Conservation (phyloP, 768 basidiomycete genomes). For the Boletus pseudo-olivaceus region DNA sequence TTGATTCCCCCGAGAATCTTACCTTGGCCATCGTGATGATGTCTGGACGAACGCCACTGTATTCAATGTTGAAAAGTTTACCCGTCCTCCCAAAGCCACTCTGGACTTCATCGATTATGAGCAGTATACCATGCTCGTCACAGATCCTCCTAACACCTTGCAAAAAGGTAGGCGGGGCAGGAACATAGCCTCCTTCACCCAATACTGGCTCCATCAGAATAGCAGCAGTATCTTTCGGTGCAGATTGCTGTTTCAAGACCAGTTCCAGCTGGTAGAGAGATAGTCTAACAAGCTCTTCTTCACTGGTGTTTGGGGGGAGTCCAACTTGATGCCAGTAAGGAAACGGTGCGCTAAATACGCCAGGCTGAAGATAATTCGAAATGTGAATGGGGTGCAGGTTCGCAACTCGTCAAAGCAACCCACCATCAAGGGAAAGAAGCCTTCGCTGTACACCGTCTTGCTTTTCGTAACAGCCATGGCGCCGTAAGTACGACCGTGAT, state of each 20-base stretch:
- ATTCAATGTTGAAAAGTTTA: constrained; percentile 74
- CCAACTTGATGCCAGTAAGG: constrained; percentile 92
- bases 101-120: constrained; percentile 88
- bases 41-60: constrained; percentile 84
- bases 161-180: constrained; percentile 78
- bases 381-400: neutral
- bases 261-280: constrained; percentile 82
- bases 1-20: neutral
- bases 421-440: constrained; percentile 81
- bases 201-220: constrained; percentile 91
- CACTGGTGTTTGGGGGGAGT: constrained; percentile 50
- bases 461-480: constrained; percentile 92
- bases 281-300: constrained; percentile 53
- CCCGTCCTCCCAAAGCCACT: constrained; percentile 89
- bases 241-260: constrained; percentile 72
- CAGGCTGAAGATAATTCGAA: constrained; percentile 50
- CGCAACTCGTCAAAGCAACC: constrained; percentile 14
- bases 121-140: constrained; percentile 78
- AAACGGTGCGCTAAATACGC: constrained; percentile 76
- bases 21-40: constrained; percentile 89
- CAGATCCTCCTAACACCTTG: constrained; percentile 80
- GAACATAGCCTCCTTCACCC: constrained; percentile 95
- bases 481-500: constrained; percentile 92
- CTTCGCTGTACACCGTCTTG: constrained; percentile 87
- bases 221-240: constrained; percentile 87